Evolutionary conservation across 257 asterid species (phyloP), one percentile per base, ranked within the genome.

Genomic region (Solanum pinnatisectum): DNA sequence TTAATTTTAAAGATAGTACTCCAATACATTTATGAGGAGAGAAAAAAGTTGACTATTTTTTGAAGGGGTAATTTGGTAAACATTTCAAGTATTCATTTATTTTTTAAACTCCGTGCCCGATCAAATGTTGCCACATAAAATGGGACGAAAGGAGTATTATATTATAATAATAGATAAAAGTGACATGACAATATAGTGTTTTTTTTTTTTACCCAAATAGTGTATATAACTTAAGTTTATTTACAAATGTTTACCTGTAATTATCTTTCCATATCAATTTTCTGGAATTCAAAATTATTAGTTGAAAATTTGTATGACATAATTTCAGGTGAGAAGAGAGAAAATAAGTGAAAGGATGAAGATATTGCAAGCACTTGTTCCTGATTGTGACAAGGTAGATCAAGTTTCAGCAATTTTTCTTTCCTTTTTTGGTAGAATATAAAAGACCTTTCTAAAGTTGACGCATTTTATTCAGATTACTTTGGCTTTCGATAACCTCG

Each of bases 361-460:
- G 90, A 87, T 90, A n/a, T 91, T 94, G 83, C 96, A 95, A 89
- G 93, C 93, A 81, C 94, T 95, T 90, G 98, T 94, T 71, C 98
- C 98, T 81, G 98, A 97, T 74, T 95, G 98, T 92, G 95, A 94
- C 90, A 94, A 94, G 98, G 96, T 95, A 25, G 86, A 90, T n/a
- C 36, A 23, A 39, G 33, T 40, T 84, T 91, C n/a, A 81, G 16
- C 39, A 73, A 84, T 76, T 89, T 68, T 2, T 25, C 73, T 25
- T 67, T 25, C 25, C 73, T 5, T 30, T 65, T 65, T 65, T 10
- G 32, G 71, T 27, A n/a, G 33, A n/a, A 65, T n/a, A 65, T 27
- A 4, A 5, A n/a, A 27, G 22, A 13, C 5, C 0, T 15, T 68
- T 6, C 22, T 68, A 27, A 68, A 30, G 6, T 30, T 30, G 39